phyloP scores from a whole-genome alignment of 2,329 filamentous ascomycete species.

The Diaporthe citrichinensis region DNA sequence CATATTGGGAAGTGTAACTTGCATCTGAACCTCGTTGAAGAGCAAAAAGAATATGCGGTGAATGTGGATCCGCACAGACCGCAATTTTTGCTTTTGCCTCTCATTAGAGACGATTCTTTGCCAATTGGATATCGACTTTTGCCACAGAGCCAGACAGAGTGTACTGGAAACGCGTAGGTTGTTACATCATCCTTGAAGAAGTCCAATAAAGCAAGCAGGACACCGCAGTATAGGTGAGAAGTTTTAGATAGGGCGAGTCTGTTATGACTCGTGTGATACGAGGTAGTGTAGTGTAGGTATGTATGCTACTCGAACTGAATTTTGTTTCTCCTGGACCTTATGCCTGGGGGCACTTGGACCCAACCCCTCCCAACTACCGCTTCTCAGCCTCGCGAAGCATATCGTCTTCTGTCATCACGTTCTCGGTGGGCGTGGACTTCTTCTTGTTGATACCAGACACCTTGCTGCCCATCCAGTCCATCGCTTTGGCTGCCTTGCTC shows the following conservation, averaged over 20 bases:
- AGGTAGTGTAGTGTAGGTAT: not conserved
- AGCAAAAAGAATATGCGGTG: too few relatives aligned
- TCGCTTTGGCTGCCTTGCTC: constrained; percentile 17
- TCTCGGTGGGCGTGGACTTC: constrained; percentile 18
- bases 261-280: not conserved
- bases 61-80: too few relatives aligned
- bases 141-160: too few relatives aligned
- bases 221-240: not conserved
- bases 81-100: too few relatives aligned
- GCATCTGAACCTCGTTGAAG: too few relatives aligned
- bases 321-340: not conserved
- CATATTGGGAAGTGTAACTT: too few relatives aligned
- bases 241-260: not conserved
- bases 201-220: not conserved
- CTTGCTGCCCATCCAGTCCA: constrained; percentile 36
- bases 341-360: not conserved
- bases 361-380: not conserved
- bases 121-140: too few relatives aligned
- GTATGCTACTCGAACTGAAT: not conserved
- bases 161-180: too few relatives aligned
- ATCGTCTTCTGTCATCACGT: constrained; percentile 14
- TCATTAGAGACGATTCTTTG: too few relatives aligned
- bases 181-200: too few relatives aligned
- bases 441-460: constrained; percentile 28
- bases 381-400: constrained; percentile 25